Percentiles rank a stretch among this genome's conserved stretches.
These are phyloP conservation scores for Trichoderma brevicompactum DNA, from an alignment of 2,329 filamentous ascomycete genomes.

Conservation along the genomic window DNA sequence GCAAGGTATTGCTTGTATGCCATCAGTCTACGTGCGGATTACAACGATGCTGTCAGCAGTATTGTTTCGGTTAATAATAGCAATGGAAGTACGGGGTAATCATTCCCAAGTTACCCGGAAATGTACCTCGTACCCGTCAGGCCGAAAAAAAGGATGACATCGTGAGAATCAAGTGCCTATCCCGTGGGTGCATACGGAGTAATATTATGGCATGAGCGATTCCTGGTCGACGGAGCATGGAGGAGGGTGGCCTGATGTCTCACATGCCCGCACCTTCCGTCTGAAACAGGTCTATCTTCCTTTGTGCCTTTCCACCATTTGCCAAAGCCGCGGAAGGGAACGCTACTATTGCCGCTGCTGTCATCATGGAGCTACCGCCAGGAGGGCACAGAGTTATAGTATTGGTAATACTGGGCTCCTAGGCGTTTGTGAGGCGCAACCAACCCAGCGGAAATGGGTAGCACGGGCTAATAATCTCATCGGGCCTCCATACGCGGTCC, in stretches of 20 bases:
- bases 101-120: no score
- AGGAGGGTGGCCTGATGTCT: conserved; percentile 20
- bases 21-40: no score
- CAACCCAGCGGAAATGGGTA: not conserved
- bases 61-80: no score
- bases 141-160: not conserved
- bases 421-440: not conserved
- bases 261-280: conserved; percentile 3
- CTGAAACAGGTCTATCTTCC: not conserved
- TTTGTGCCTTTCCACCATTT: not conserved
- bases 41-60: no score
- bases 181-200: not conserved
- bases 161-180: not conserved
- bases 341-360: not conserved
- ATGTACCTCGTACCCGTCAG: no score
- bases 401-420: not conserved
- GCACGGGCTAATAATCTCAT: not conserved
- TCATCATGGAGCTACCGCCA: not conserved
- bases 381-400: not conserved
- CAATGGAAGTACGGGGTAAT: no score
- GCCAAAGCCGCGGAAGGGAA: not conserved
- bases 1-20: no score
- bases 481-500: not conserved
- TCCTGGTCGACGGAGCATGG: not conserved
- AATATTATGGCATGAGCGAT: not conserved